Base-by-base conservation (phyloP, 352 stramenopile species). In the Phytophthora cactorum region DNA sequence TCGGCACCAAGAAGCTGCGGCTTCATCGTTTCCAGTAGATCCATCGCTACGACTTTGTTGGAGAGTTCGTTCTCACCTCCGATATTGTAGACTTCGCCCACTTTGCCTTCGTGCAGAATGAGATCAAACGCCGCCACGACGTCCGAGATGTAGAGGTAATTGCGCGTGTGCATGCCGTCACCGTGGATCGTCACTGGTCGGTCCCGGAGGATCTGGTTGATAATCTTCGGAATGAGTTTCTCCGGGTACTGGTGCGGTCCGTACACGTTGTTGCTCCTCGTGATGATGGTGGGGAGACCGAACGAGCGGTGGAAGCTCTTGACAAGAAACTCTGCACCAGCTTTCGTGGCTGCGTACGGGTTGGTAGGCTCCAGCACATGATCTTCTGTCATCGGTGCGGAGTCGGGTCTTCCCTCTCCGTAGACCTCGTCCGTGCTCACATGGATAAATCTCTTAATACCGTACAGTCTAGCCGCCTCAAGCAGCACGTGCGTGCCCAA, bases 381-480 rank as follows among this genome's bases (percentile, higher is more conserved):
- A 52, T 98, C 90, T 66, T 99, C 97, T 15, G 84, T 88, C 97
- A 99, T 99, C 6, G 95, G 91, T 29, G 90, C 78, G 2, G 95
- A 93, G 59, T 98, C 91, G 6, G 81, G 70, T 66, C 91, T 77
- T 36, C 93, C 96, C 76, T 99, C 97, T 43, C 98, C 98, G 67
- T 99, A 99, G 2, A 99, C 97, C 71, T 99, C 97, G 77, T 99
- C 97, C 11, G 97, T 99, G 44, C 91, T 98, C 27, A 99, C 96
- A 74, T 99, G 97, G 63, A 99, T 93, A 71, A 99, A 99, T 12
- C 90, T 80, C 38, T 85, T 86, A 58, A 99, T 91, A 46, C 85
- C 86, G 65, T 95, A 74, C 32, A 87, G 74, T 63, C 98, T 98
- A 38, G 96, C 95, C 47, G 93, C 94, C 75, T 99, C 97, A 5